Evolutionary conservation across 169 alveolate species (phyloP).

Genomic region (Plasmodium inui): DNA sequence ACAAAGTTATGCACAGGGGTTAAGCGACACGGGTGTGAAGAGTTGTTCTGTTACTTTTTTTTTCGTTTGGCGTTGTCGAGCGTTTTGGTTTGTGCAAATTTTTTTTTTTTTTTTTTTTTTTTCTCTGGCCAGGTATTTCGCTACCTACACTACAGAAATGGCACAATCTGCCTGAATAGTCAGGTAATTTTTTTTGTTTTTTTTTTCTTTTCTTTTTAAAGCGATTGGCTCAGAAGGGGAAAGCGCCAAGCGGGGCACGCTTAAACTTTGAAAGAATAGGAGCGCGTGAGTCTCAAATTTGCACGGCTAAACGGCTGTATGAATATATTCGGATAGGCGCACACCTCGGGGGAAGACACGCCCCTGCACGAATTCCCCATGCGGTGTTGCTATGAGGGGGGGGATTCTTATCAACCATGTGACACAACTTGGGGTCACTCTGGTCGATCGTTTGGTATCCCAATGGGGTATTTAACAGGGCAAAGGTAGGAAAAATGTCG

Average conservation of each 20-base stretch:
- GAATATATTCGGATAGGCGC: not conserved
- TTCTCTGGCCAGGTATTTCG: not conserved
- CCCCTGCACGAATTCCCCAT: not conserved
- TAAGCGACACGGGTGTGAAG: not conserved
- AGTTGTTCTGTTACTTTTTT: conserved; percentile 1
- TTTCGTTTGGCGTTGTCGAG: not conserved
- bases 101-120: not conserved
- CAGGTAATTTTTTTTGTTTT: not conserved
- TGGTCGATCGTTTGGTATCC: not conserved
- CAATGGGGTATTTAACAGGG: not conserved
- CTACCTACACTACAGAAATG: not conserved
- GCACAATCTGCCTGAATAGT: not conserved
- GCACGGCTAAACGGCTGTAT: not conserved
- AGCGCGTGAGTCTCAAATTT: not conserved
- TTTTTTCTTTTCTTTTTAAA: not conserved
- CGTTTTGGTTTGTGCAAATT: not conserved
- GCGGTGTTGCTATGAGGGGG: not conserved
- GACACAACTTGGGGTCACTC: not conserved
- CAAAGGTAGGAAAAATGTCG: not conserved
- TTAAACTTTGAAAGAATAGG: not conserved
- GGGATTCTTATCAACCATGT: not conserved
- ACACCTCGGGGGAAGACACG: not conserved
- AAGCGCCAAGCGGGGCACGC: not conserved
- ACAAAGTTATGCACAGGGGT: not conserved
- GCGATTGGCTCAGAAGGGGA: not conserved